Conservation (phyloP, 2,329 filamentous ascomycete species). For the Botrytis aclada region DNA sequence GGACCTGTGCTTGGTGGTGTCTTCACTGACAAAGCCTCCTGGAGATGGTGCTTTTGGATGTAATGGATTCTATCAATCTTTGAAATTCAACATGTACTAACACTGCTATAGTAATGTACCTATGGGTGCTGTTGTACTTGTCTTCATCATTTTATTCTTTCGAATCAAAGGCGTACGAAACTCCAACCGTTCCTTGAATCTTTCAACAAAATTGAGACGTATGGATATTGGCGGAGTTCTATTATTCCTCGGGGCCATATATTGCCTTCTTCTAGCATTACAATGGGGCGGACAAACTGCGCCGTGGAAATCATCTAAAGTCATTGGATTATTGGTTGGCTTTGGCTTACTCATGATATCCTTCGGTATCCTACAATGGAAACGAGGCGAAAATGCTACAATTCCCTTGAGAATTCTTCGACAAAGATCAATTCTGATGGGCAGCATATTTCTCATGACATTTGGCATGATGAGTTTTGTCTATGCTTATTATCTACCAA, state of each 20-base stretch:
- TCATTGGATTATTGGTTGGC: slow-evolving; percentile 40
- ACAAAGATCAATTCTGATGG: slow-evolving; percentile 37
- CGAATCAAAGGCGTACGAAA: slow-evolving; percentile 43
- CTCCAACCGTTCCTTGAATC: slow-evolving; percentile 26
- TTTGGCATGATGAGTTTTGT: slow-evolving; percentile 25
- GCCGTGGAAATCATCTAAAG: slow-evolving; percentile 37
- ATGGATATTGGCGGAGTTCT: slow-evolving; percentile 40
- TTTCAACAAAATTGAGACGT: slow-evolving; percentile 29
- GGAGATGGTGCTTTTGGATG: slow-evolving; percentile 40
- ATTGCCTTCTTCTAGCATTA: slow-evolving; percentile 41
- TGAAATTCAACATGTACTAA: not conserved
- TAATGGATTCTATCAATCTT: slow-evolving; percentile 26
- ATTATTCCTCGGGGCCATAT: slow-evolving; percentile 39
- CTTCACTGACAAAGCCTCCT: slow-evolving; percentile 50
- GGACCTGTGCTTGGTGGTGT: slow-evolving; percentile 61
- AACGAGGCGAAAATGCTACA: slow-evolving; percentile 27
- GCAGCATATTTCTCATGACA: slow-evolving; percentile 34
- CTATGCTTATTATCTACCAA: slow-evolving; percentile 38
- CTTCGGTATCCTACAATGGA: slow-evolving; percentile 35
- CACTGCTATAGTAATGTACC: slow-evolving; percentile 23
- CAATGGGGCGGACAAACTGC: slow-evolving; percentile 42
- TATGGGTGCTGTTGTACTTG: slow-evolving; percentile 40
- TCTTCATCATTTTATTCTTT: slow-evolving; percentile 41
- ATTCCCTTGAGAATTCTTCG: slow-evolving; percentile 39
- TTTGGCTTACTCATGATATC: slow-evolving; percentile 35